Conservation (phyloP, 129 eudicot species). For the Mikania micrantha region DNA sequence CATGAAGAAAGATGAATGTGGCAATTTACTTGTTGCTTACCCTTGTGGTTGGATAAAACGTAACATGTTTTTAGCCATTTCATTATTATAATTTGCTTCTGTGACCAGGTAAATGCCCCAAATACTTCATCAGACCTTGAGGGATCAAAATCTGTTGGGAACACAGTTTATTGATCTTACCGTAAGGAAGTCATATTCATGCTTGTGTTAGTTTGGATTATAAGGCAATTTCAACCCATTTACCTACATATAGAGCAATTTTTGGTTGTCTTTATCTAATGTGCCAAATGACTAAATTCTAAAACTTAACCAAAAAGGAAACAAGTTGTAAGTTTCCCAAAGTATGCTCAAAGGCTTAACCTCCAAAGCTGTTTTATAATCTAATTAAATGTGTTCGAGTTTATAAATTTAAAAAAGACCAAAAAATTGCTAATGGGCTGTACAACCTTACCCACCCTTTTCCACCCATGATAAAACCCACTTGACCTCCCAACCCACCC, state of each 20-base stretch:
- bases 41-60: neutral
- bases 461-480: neutral
- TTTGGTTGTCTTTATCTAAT: neutral
- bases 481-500: neutral
- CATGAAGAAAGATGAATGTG: neutral
- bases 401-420: neutral
- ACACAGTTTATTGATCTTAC: conserved; percentile 1
- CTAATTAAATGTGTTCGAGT: neutral
- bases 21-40: too few relatives aligned
- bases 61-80: too few relatives aligned
- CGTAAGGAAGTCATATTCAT: conserved; percentile 10
- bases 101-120: conserved; percentile 8
- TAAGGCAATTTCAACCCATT: neutral
- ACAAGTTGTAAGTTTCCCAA: neutral
- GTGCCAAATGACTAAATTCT: neutral
- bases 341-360: neutral
- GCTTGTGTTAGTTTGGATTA: neutral
- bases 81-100: neutral
- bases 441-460: neutral
- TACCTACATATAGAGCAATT: neutral
- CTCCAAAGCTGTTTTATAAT: neutral
- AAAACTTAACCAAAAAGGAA: neutral
- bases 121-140: conserved; percentile 2
- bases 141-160: neutral
- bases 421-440: neutral